Percentiles rank a stretch among this genome's conserved stretches.
Conservation (phyloP, 2,329 filamentous ascomycete genomes). For the Ophiostoma novo-ulmi region DNA sequence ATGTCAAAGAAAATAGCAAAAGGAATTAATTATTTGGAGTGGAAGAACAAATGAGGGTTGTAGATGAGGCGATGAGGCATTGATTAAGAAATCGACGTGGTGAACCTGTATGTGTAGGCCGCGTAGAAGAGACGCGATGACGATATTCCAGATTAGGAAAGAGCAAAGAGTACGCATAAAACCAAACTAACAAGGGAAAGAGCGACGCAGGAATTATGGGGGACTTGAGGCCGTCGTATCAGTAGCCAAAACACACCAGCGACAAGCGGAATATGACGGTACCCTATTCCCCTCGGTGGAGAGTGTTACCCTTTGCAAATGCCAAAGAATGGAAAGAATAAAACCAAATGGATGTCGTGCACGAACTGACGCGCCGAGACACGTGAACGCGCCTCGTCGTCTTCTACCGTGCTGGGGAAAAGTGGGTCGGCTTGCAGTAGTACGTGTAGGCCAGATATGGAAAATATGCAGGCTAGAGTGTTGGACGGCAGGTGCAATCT, state of each 20-base stretch:
- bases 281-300: slow-evolving; percentile 6
- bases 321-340: neutral
- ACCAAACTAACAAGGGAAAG: neutral
- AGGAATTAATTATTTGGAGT: neutral
- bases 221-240: neutral
- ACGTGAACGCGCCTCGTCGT: slow-evolving; percentile 27
- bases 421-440: slow-evolving; percentile 10
- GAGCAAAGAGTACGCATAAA: neutral
- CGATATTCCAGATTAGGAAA: neutral
- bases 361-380: slow-evolving; percentile 26
- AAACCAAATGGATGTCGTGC: neutral
- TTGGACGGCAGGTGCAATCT: slow-evolving; percentile 10
- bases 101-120: neutral
- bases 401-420: slow-evolving; percentile 2
- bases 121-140: neutral
- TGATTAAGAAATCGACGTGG: neutral
- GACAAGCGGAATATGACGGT: neutral
- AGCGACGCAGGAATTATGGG: neutral
- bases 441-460: neutral
- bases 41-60: neutral
- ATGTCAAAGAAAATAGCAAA: neutral
- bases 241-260: neutral
- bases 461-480: neutral
- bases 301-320: neutral
- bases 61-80: neutral